Evolutionary conservation across 2,329 filamentous ascomycete species (phyloP), one percentile per base, ranked within the genome.

Genomic region (Alternaria panax): DNA sequence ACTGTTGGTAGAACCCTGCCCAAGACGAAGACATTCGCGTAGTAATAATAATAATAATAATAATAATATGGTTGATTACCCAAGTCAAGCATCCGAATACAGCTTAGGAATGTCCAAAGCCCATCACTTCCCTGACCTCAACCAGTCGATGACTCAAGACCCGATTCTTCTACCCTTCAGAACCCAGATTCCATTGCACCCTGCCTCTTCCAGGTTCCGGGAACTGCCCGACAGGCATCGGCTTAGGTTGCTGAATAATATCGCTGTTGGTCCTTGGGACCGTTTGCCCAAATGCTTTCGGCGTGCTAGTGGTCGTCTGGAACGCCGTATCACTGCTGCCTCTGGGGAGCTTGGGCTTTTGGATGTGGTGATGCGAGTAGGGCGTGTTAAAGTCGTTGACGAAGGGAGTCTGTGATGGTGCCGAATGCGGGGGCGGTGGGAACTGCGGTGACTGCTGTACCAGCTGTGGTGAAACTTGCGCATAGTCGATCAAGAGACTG

Each of bases 121-220:
- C 28, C 30, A 36, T 25, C 28, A 5, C 27, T 12, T 34, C 25
- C 43, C 28, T 38, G 22, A 41, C 36, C 16, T 24, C 12, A 30
- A 41, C n/a, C 34, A 54, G 53, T 18, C 12, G n/a, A 22, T 55
- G 36, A 36, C 51, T 32, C 28, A 22, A 30, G 12, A 18, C 27
- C 18, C 27, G 9, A 25, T 38, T 22, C 24, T 51, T 30, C 50
- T 58, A 64, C 12, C 50, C 63, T 54, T 78, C 75, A 22, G 72
- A 75, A 9, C 75, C 74, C 55, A 78, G 61, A 47, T 73, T 72
- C 75, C 75, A 78, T 59, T 74, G 67, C 52, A 77, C 70, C n/a
- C 69, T 66, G 7, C 70, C 69, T 43, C 63, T 59, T n/a, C 57
- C 54, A 47, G 51, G 42, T 6, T 64, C 63, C 4, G 51, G 61